Base-by-base conservation (phyloP, 768 basidiomycete genomes). In the Calocera viscosa region DNA sequence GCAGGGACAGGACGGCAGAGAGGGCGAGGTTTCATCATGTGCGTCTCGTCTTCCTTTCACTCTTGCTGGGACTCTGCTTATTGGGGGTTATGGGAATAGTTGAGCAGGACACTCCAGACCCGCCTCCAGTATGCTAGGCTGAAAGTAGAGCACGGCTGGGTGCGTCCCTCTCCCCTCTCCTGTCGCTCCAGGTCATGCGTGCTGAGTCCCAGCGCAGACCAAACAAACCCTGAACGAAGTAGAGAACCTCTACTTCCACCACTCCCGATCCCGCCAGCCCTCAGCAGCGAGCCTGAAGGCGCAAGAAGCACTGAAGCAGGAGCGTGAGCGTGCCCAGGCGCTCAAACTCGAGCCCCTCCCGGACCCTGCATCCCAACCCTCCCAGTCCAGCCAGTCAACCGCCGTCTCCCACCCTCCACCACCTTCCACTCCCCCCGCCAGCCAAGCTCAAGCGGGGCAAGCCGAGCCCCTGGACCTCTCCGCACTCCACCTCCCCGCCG, bases 111-210 rank as follows among this genome's bases (percentile, higher is more conserved):
- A 69, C 79, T 90, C 26, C 86, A 86, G 72, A 80, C 88, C 76
- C 82, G 89, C 28, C 78, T 90, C 19, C 88, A 87, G 72, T 90
- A 90, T 71, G 89, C 89, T 16, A 80, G 82, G 73, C 78, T 90
- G 67, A 90, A 90, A 73, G 88, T 90, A 63, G 88, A 90, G 69
- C 82, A 89, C 73, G 88, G 89, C 49, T 90, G 89, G 89, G 88
- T 89, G 73, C 43, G 84, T 78, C 41, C 14, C 63, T 53, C 63
- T 66, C 34, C 49, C 30, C 47, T 40, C 32, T 30, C 39, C n/a
- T 33, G 17, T 38, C 19, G 17, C 33, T 38, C 35, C 14, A 5
- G 35, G 14, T 38, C 30, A 35, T 17, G 60, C 35, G n/a, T 49
- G 68, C 30, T 67, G 22, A 32, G 39, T 38, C 11, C 38, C 53